phyloP scores from a whole-genome alignment of 2,329 filamentous ascomycete genomes.

The Lachnellula subtilissima region DNA sequence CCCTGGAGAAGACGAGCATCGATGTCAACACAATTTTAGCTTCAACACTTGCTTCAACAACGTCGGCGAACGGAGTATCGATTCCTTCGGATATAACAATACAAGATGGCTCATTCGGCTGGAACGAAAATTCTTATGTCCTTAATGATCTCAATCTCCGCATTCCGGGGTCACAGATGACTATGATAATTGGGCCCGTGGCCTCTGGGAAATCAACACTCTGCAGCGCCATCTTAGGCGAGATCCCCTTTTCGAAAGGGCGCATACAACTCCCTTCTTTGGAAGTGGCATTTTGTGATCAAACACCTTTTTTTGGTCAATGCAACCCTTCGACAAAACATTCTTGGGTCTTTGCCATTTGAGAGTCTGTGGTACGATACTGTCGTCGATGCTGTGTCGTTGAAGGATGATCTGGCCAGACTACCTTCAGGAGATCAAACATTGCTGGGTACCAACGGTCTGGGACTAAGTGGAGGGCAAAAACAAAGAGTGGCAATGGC shows the following conservation, averaged over 20 bases:
- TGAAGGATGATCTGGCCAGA: constrained; percentile 14
- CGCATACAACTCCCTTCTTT: constrained; percentile 9
- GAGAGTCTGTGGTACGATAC: constrained; percentile 13
- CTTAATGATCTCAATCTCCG: not conserved
- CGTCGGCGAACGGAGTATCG: not conserved
- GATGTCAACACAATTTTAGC: too few species aligned
- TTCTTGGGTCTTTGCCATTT: constrained; percentile 3
- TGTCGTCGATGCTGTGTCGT: constrained; percentile 17
- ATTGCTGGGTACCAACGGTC: constrained; percentile 27
- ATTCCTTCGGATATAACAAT: not conserved
- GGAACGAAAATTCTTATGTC: not conserved
- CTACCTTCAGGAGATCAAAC: constrained; percentile 26
- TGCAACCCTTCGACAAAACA: constrained; percentile 11
- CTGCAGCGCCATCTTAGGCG: constrained; percentile 23
- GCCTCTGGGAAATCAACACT: constrained; percentile 28
- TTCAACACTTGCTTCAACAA: not conserved
- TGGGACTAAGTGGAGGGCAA: constrained; percentile 28
- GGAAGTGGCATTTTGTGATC: constrained; percentile 21
- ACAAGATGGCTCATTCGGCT: not conserved
- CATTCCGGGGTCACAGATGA: not conserved
- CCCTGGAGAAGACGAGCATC: too few species aligned
- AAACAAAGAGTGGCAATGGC: constrained; percentile 21
- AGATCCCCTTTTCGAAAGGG: constrained; percentile 13
- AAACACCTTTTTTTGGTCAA: constrained; percentile 19
- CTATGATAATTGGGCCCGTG: not conserved